These are phyloP conservation scores for Orychophragmus violaceus DNA, from an alignment of 345 rosid genomes.

Conservation along the genomic window DNA sequence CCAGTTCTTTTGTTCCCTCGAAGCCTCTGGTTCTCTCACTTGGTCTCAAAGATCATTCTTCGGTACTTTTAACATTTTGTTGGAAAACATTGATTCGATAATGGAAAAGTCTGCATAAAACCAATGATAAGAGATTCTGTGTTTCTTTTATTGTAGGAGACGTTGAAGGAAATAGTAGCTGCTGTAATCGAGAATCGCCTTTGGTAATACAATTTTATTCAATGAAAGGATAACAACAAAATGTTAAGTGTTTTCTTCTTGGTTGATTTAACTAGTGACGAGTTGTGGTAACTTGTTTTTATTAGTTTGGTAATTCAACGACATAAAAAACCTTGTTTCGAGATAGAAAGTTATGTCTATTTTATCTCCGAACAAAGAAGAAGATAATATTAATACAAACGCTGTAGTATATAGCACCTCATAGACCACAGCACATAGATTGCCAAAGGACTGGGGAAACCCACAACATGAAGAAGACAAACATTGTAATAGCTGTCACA, in stretches of 20 bases:
- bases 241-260: not conserved
- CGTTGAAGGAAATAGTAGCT: slow-evolving; percentile 63
- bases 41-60: slow-evolving; percentile 84
- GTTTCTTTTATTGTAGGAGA: slow-evolving; percentile 48
- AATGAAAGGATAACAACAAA: not conserved
- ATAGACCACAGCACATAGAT: slow-evolving; percentile 4
- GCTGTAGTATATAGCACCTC: slow-evolving; percentile 1
- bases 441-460: not conserved
- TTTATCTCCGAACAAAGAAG: not conserved
- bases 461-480: slow-evolving; percentile 2
- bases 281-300: not conserved
- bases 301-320: not conserved
- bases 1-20: slow-evolving; percentile 51
- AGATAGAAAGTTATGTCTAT: not conserved
- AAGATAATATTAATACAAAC: not conserved
- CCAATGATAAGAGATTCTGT: not conserved
- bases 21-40: slow-evolving; percentile 73
- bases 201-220: slow-evolving; percentile 37
- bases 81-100: not conserved
- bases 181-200: slow-evolving; percentile 61
- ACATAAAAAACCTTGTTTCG: not conserved
- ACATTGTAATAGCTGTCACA: not conserved
- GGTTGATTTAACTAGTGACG: not conserved
- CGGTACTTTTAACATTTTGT: slow-evolving; percentile 38
- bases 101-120: not conserved